Conservation (phyloP, 2,329 filamentous ascomycete genomes). For the Coniella lustricola region DNA sequence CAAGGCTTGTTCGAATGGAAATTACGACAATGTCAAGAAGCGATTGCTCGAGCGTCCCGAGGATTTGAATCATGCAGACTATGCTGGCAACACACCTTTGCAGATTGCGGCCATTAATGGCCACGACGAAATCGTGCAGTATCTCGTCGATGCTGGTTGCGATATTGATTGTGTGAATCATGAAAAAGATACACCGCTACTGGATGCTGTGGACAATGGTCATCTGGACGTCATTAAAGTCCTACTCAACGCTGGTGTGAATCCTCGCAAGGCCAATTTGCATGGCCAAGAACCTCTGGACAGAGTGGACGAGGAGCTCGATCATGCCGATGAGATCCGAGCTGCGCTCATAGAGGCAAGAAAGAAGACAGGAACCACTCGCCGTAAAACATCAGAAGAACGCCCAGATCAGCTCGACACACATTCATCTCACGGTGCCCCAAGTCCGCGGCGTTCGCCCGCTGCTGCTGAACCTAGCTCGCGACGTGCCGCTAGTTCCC, state of each 20-base stretch:
- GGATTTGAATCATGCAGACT: slow-evolving; percentile 83
- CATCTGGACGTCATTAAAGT: slow-evolving; percentile 83
- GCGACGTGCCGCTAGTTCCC: slow-evolving; percentile 47
- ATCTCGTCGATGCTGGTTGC: slow-evolving; percentile 78
- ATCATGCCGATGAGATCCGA: slow-evolving; percentile 75
- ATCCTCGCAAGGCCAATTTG: slow-evolving; percentile 86
- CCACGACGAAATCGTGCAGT: slow-evolving; percentile 76
- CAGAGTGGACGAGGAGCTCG: slow-evolving; percentile 65
- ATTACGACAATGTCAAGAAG: slow-evolving; percentile 70
- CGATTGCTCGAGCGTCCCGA: slow-evolving; percentile 73
- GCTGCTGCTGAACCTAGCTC: slow-evolving; percentile 31
- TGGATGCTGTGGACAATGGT: slow-evolving; percentile 94
- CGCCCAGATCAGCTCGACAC: slow-evolving; percentile 38
- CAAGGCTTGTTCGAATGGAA: slow-evolving; percentile 81
- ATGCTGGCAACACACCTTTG: slow-evolving; percentile 91
- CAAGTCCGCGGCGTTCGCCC: slow-evolving; percentile 52
- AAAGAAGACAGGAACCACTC: slow-evolving; percentile 47
- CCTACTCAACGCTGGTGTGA: slow-evolving; percentile 78
- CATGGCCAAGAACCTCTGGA: slow-evolving; percentile 89
- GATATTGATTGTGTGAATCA: slow-evolving; percentile 72
- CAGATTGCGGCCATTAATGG: slow-evolving; percentile 90
- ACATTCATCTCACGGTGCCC: slow-evolving; percentile 43
- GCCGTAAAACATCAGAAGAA: slow-evolving; percentile 52
- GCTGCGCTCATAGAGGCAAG: slow-evolving; percentile 55
- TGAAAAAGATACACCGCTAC: slow-evolving; percentile 84